Evolutionary conservation across 2,329 filamentous ascomycete genomes (phyloP).

Genomic region (Phialophora expanda): DNA sequence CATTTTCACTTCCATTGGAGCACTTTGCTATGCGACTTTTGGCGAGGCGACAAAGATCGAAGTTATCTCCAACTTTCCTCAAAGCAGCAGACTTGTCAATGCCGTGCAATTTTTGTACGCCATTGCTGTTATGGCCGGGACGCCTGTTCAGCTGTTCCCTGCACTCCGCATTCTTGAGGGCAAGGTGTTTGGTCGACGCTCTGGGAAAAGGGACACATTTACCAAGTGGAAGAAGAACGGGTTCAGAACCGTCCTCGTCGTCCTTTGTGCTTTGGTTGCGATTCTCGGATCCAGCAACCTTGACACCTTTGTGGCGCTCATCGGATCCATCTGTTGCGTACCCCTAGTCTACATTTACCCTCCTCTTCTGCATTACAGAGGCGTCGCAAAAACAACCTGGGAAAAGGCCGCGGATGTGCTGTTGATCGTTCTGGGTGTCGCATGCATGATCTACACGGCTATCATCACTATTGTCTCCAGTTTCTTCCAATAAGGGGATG

Average conservation of each 20-base stretch:
- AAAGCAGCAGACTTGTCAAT: constrained; percentile 73
- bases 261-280: constrained; percentile 65
- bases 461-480: constrained; percentile 59
- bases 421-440: constrained; percentile 66
- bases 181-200: constrained; percentile 68
- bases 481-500: constrained; percentile 22
- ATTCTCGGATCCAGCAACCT: constrained; percentile 70
- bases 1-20: constrained; percentile 74
- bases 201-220: constrained; percentile 66
- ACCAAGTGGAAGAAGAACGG: constrained; percentile 81
- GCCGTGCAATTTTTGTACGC: constrained; percentile 77
- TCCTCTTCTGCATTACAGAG: constrained; percentile 71
- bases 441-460: constrained; percentile 75
- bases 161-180: constrained; percentile 74
- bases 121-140: constrained; percentile 73
- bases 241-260: constrained; percentile 63
- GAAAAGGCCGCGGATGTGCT: constrained; percentile 65
- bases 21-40: constrained; percentile 75
- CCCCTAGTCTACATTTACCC: constrained; percentile 80
- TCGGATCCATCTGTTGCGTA: constrained; percentile 75
- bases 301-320: constrained; percentile 75
- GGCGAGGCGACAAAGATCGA: constrained; percentile 71
- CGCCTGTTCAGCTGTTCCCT: constrained; percentile 76
- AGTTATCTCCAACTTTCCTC: constrained; percentile 77
- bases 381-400: constrained; percentile 62